Evolutionary conservation across 495 filamentous ascomycete species (phyloP).

Genomic region (Cercophora samala): DNA sequence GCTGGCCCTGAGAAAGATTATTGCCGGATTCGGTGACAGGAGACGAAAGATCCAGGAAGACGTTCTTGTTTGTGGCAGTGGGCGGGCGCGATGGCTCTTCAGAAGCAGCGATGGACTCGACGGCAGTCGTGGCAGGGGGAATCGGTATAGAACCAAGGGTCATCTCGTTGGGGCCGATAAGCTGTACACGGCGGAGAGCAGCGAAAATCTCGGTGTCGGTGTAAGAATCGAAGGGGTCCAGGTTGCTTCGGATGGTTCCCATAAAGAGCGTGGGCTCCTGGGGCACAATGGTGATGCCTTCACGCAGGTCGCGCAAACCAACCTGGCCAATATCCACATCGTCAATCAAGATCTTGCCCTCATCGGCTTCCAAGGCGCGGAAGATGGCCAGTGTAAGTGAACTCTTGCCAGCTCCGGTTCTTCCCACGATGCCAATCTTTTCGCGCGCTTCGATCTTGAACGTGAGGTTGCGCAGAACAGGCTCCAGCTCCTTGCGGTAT

Average conservation of each 20-base stretch:
- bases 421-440: slow-evolving; percentile 94
- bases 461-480: slow-evolving; percentile 75
- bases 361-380: slow-evolving; percentile 89
- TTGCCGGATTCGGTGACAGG: slow-evolving; percentile 86
- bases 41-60: slow-evolving; percentile 84
- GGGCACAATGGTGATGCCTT: slow-evolving; percentile 95
- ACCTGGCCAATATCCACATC: slow-evolving; percentile 83
- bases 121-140: slow-evolving; percentile 19
- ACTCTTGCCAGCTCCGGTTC: slow-evolving; percentile 96
- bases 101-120: slow-evolving; percentile 17
- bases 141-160: slow-evolving; percentile 10
- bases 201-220: slow-evolving; percentile 89
- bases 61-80: slow-evolving; percentile 76
- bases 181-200: slow-evolving; percentile 83
- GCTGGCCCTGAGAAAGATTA: slow-evolving; percentile 95
- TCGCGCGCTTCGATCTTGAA: slow-evolving; percentile 85
- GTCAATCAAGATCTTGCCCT: slow-evolving; percentile 87
- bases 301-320: slow-evolving; percentile 84
- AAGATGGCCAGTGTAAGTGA: slow-evolving; percentile 95
- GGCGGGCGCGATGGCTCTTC: slow-evolving; percentile 29
- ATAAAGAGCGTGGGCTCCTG: slow-evolving; percentile 98
- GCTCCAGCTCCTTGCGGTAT: slow-evolving; percentile 82
- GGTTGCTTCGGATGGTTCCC: slow-evolving; percentile 89
- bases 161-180: slow-evolving; percentile 64
- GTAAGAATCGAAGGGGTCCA: slow-evolving; percentile 90